Percentiles rank a stretch among this genome's conserved stretches.
These are phyloP conservation scores for Globisporangium okanoganense DNA, from an alignment of 352 stramenopile genomes.

Conservation along the genomic window DNA sequence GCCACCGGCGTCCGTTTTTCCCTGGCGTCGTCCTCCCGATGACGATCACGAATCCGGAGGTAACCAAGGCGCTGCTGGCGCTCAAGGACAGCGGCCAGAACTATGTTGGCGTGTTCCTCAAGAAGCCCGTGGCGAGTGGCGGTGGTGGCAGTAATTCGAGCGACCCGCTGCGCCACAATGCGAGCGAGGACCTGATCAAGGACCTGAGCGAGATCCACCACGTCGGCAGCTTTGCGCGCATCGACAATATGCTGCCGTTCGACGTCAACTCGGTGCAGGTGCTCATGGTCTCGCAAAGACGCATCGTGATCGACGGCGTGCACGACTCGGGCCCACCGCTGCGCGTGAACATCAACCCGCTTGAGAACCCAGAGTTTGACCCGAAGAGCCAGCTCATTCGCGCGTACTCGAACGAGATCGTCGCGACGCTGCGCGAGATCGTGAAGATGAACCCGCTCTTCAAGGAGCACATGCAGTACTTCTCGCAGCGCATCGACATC, in stretches of 20 bases:
- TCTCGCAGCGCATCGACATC: constrained; percentile 92
- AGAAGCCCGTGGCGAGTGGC: constrained; percentile 47
- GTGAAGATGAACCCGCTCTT: constrained; percentile 97
- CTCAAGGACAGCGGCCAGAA: constrained; percentile 83
- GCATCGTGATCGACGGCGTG: constrained; percentile 77
- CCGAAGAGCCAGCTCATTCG: constrained; percentile 88
- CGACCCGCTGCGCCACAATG: constrained; percentile 31
- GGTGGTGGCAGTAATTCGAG: constrained; percentile 5
- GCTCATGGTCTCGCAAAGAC: constrained; percentile 87
- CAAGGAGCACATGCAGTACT: constrained; percentile 98
- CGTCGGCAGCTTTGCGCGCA: constrained; percentile 95
- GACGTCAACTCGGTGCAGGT: constrained; percentile 72
- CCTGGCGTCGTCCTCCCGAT: constrained; percentile 79
- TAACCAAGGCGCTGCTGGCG: constrained; percentile 87
- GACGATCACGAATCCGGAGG: constrained; percentile 81
- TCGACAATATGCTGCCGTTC: constrained; percentile 89
- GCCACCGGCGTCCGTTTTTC: constrained; percentile 77
- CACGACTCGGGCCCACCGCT: constrained; percentile 60
- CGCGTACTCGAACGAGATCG: constrained; percentile 98
- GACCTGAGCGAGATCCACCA: constrained; percentile 93
- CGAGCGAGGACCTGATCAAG: constrained; percentile 86
- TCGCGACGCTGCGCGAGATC: constrained; percentile 95
- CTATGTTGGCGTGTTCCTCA: constrained; percentile 94
- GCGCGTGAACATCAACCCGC: constrained; percentile 59
- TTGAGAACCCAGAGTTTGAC: constrained; percentile 72